These are phyloP conservation scores for Byssoonygena ceratinophila DNA, from an alignment of 2,329 filamentous ascomycete genomes.

Conservation along the genomic window DNA sequence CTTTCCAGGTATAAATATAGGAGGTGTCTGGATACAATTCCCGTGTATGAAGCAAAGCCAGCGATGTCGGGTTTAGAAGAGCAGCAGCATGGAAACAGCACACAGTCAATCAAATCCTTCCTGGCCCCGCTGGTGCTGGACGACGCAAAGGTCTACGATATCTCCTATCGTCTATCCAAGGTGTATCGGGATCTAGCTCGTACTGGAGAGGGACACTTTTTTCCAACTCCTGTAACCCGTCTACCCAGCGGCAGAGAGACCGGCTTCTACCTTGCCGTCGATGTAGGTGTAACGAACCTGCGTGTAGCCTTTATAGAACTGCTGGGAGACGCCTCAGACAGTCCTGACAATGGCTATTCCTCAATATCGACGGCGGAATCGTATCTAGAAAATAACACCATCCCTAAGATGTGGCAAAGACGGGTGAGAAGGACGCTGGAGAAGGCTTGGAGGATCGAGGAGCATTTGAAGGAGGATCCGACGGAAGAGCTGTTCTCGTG, in stretches of 20 bases:
- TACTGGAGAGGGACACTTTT: conserved; percentile 33
- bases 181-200: conserved; percentile 31
- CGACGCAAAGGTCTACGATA: conserved; percentile 24
- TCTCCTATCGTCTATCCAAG: conserved; percentile 30
- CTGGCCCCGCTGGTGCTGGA: conserved; percentile 11
- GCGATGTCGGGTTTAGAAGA: background rate
- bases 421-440: conserved; percentile 53
- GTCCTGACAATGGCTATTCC: background rate
- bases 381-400: conserved; percentile 7
- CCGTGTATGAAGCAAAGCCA: background rate
- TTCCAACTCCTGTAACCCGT: conserved; percentile 34
- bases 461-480: conserved; percentile 61
- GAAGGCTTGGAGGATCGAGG: conserved; percentile 61
- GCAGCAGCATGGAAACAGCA: background rate
- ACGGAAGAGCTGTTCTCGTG: conserved; percentile 60
- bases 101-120: conserved; percentile 12
- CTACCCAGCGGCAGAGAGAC: conserved; percentile 41
- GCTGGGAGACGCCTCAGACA: conserved; percentile 23
- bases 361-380: background rate
- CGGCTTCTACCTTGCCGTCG: conserved; percentile 45
- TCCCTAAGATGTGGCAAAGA: conserved; percentile 29
- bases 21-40: no score
- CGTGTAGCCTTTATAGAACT: conserved; percentile 45
- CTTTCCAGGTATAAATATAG: no score
- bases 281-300: conserved; percentile 44